These are phyloP conservation scores for Cryptococcus hybrid DNA, from an alignment of 1,284 basidiomycete genomes.

Conservation along the genomic window DNA sequence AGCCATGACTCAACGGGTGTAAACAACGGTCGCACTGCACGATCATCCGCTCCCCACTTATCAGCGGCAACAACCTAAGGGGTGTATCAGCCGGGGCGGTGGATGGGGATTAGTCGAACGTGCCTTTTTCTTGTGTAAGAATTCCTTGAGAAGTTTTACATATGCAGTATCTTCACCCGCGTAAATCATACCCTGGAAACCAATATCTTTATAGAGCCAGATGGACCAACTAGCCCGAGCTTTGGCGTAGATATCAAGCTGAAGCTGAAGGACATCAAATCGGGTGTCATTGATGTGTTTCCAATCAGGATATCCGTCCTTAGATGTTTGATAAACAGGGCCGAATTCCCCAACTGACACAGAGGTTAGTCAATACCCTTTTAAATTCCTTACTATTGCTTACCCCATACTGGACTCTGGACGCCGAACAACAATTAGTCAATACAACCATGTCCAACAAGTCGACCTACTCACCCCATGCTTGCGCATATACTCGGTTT, in stretches of 20 bases:
- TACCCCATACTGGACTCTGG: no score
- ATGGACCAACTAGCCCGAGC: conserved; percentile 68
- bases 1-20: no score
- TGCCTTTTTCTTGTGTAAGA: conserved; percentile 22
- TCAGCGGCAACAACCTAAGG: no score
- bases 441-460: no score
- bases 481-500: no score
- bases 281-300: conserved; percentile 66
- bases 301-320: conserved; percentile 43
- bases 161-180: conserved; percentile 66
- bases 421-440: no score
- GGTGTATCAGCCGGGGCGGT: not conserved
- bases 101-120: not conserved
- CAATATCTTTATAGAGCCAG: conserved; percentile 81
- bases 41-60: no score
- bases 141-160: conserved; percentile 25
- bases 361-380: no score
- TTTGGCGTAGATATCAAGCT: conserved; percentile 69
- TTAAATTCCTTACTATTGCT: no score
- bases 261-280: conserved; percentile 66
- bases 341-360: conserved; percentile 59
- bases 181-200: conserved; percentile 75
- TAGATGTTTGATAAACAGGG: conserved; percentile 40
- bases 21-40: no score
- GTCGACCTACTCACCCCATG: no score